phyloP scores from a whole-genome alignment of 169 alveolate species.

The Perkinsus marinus region DNA sequence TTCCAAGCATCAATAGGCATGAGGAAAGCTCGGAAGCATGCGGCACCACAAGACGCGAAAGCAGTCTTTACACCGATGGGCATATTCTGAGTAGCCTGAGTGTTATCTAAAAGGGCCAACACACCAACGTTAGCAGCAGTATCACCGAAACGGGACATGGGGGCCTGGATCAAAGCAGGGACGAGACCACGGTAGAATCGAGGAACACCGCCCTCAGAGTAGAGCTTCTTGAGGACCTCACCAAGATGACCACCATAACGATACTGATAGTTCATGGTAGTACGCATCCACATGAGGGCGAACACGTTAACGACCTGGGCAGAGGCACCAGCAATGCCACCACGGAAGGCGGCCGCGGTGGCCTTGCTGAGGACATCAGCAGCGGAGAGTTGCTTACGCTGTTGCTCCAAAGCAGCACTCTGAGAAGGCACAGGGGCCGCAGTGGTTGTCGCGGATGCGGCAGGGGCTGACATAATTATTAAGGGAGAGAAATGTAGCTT shows the following conservation, averaged over 20 bases:
- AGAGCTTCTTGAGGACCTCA: neutral
- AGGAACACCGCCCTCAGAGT: constrained; percentile 32
- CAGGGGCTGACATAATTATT: too few relatives aligned
- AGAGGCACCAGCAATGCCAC: neutral
- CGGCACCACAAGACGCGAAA: constrained; percentile 33
- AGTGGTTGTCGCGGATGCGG: too few relatives aligned
- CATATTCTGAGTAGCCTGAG: neutral
- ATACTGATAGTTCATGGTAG: constrained; percentile 48
- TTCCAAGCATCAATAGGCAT: constrained; percentile 39
- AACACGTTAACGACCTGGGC: neutral
- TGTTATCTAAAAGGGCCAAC: constrained; percentile 14
- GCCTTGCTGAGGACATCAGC: neutral
- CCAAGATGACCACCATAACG: constrained; percentile 27
- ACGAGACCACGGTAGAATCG: constrained; percentile 40
- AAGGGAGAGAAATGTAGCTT: too few relatives aligned
- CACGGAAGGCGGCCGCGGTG: neutral
- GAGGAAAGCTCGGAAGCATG: constrained; percentile 24
- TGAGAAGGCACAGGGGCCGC: too few relatives aligned
- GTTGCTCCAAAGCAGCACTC: too few relatives aligned
- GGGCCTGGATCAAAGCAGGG: constrained; percentile 41
- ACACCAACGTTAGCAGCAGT: constrained; percentile 34
- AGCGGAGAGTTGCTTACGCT: too few relatives aligned
- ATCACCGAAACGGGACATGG: constrained; percentile 42
- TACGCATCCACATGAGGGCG: constrained; percentile 48
- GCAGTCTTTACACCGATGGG: constrained; percentile 39